Evolutionary conservation across 2,329 filamentous ascomycete species (phyloP).

Genomic region (Diplocarpon rosae): DNA sequence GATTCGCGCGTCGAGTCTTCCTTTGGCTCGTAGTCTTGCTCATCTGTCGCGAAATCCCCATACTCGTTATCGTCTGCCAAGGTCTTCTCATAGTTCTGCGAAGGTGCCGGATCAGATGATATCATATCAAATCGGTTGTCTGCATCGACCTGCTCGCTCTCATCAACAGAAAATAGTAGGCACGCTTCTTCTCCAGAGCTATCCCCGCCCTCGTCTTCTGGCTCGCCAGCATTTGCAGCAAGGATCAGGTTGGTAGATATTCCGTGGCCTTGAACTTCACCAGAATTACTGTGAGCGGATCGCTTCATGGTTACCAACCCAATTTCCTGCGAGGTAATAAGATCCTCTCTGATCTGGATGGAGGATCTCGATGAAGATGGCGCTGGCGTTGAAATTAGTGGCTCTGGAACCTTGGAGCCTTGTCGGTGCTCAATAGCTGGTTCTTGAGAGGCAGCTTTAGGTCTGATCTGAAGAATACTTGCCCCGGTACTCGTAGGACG

Average conservation of each 20-base stretch:
- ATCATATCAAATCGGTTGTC: background rate
- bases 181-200: background rate
- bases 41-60: background rate
- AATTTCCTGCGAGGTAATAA: conserved; percentile 2
- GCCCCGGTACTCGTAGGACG: no score
- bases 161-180: background rate
- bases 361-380: background rate
- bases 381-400: background rate
- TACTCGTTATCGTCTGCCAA: background rate
- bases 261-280: background rate
- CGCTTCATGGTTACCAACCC: conserved; percentile 2
- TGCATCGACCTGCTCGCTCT: background rate
- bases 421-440: background rate
- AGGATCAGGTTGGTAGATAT: background rate
- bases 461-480: background rate
- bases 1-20: background rate
- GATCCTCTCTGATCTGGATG: background rate
- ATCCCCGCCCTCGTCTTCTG: background rate
- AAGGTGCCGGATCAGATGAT: no score
- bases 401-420: no score
- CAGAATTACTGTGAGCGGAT: background rate
- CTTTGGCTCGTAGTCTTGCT: background rate
- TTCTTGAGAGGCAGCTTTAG: background rate
- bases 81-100: no score
- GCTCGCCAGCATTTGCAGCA: background rate